Percentiles rank a stretch among this genome's conserved stretches.
phyloP scores from a whole-genome alignment of 108 stramenopile species.

The Skeletonema potamos region DNA sequence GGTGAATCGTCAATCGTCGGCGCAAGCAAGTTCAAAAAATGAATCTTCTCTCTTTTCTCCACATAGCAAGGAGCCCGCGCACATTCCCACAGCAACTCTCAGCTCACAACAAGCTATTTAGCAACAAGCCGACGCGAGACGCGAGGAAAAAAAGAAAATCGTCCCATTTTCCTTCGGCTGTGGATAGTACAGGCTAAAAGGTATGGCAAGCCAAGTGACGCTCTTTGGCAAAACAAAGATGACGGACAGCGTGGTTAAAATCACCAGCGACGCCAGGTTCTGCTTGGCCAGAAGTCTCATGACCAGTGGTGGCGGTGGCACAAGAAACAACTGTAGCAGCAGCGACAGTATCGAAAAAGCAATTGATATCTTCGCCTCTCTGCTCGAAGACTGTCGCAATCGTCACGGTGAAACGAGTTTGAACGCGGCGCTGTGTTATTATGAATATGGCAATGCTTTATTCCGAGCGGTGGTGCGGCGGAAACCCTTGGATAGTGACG shows the following conservation, averaged over 20 bases:
- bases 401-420: constrained; percentile 53
- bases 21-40: no score
- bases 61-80: no score
- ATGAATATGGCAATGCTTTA: constrained; percentile 83
- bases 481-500: not conserved
- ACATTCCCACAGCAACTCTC: no score
- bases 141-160: no score
- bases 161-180: no score
- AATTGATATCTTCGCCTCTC: constrained; percentile 65
- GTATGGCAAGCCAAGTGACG: no score
- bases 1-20: no score
- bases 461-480: constrained; percentile 46
- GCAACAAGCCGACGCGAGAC: no score
- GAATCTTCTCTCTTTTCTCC: no score
- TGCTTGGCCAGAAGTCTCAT: constrained; percentile 20
- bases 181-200: no score
- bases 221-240: not conserved
- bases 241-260: not conserved
- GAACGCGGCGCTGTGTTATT: constrained; percentile 68
- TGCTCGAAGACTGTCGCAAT: constrained; percentile 55
- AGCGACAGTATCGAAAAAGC: constrained; percentile 39
- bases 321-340: not conserved
- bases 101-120: no score
- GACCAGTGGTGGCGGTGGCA: constrained; percentile 20
- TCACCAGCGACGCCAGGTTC: constrained; percentile 32